Base-by-base conservation (phyloP, 2,329 filamentous ascomycete species). In the Thielaviopsis punctulata region DNA sequence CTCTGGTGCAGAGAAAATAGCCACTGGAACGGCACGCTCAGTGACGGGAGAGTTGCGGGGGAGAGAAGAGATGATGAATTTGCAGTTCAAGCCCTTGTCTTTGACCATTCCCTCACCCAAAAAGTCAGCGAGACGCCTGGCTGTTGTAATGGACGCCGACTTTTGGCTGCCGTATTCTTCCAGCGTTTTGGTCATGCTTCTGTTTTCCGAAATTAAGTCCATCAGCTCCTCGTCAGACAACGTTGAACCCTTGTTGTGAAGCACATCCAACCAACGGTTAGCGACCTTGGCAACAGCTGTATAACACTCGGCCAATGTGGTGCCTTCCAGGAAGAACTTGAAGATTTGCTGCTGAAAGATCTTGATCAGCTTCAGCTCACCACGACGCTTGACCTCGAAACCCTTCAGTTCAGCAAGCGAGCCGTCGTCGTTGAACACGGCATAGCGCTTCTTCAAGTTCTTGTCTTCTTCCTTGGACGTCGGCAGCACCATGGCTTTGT, bases 341-440 rank as follows among this genome's bases (percentile, higher is more conserved):
- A 98, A 98, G 58, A 98, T 95, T 62, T 98, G 92, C 55, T 92
- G 87, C 66, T 98, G 92, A 65, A 98, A 98, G 63, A 96, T 98
- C 68, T 98, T 98, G 76, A 98, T 98, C 59, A 98, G 81, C 69
- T 98, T 98, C 59, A 98, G 71, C 69, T 98, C 92, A 72, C 92
- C 92, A 77, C 92, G 79, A 64, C 92, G 82, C 72, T 98, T 98
- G 58, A 98, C 82, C 62, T 98, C 92, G 62, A 98, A 98, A 5
- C 92, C 92, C 63, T 98, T 98, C 62, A 98, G 66, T 64, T 98
- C 92, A 13, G 92, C 92, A 50, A 98, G 73, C 65, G 83, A 94
- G 39, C 93, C 92, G 61, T 98, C 92, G 56, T 96, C 86, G 62
- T 98, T 98, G 76, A 98, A 98, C 3, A 98, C 92, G 41, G 93